Evolutionary conservation across 2,329 filamentous ascomycete species (phyloP), one percentile per base, ranked within the genome.

Genomic region (Neonectria punicea): DNA sequence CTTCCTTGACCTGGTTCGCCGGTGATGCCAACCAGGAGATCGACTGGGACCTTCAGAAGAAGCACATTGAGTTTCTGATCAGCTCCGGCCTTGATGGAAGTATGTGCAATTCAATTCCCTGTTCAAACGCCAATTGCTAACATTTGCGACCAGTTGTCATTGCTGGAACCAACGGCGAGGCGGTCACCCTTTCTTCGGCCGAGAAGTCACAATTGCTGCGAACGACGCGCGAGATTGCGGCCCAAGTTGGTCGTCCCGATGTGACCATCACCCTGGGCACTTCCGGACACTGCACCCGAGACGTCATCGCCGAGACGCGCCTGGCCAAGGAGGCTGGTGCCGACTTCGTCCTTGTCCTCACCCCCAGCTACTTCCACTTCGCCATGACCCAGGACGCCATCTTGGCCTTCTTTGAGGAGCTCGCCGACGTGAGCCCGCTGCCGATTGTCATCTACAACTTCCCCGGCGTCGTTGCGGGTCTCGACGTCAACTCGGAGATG

Each of bases 361-460:
- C 90, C 10, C 90, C 91, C n/a, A 88, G 86, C 70, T 93, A 92
- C 80, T 93, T 92, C 79, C 87, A 90, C 75, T 82, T 87, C 32
- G 82, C 90, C 49, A 89, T 92, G 78, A 86, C 81, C 50, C 82
- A 84, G 61, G 86, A 87, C 14, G 85, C 87, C 2, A 83, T 92
- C 32, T 81, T 87, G 55, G 82, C 84, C 22, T 92, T 90, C 79
- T 93, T 92, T 79, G 80, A 82, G 49, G 87, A 89, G 67, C 67
- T 77, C 4, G 90, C 90, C 2, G 82, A 85, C 54, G 84, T 83
- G 2, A 88, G 85, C 18, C 84, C 86, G 0, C 75, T 93, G 1
- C 90, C 90, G 0, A 81, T 93, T 25, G 78, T 93, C 44, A 88
- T 93, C 63, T 93, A 93, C 82, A 93, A 93, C 78, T 93, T 90